phyloP scores from a whole-genome alignment of 371 early-diverging fungal species.

The Capniomyces stellatus region DNA sequence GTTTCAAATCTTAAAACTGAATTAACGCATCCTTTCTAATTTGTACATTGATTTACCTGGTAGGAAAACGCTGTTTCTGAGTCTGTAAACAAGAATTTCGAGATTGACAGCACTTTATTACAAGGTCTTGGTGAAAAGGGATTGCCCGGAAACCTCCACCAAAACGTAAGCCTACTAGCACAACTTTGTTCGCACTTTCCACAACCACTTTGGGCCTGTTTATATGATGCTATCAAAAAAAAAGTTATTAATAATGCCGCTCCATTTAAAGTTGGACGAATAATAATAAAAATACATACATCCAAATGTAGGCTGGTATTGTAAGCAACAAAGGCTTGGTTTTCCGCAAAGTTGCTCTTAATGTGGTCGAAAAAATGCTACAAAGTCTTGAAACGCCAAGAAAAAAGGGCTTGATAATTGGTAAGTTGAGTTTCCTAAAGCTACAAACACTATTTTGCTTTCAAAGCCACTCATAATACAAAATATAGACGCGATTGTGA shows the following conservation, averaged over 20 bases:
- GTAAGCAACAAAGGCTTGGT: constrained; percentile 18
- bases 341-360: constrained; percentile 14
- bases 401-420: constrained; percentile 9
- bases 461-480: neutral
- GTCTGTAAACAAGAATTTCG: constrained; percentile 8
- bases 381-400: constrained; percentile 3
- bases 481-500: neutral
- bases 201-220: too few relatives aligned
- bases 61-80: constrained; percentile 5
- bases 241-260: neutral
- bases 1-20: too few relatives aligned
- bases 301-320: constrained; percentile 10
- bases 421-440: too few relatives aligned
- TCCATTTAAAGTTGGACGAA: neutral
- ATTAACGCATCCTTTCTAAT: too few relatives aligned
- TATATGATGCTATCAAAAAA: neutral
- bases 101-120: constrained; percentile 9
- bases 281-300: neutral
- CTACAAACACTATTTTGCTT: neutral
- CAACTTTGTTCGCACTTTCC: too few relatives aligned
- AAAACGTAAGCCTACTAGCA: neutral
- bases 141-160: constrained; percentile 8
- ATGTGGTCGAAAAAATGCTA: constrained; percentile 10
- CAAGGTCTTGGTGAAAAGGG: constrained; percentile 9
- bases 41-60: too few relatives aligned